Base-by-base conservation (phyloP, 2,329 filamentous ascomycete species). In the Chrysoporthe cubensis region DNA sequence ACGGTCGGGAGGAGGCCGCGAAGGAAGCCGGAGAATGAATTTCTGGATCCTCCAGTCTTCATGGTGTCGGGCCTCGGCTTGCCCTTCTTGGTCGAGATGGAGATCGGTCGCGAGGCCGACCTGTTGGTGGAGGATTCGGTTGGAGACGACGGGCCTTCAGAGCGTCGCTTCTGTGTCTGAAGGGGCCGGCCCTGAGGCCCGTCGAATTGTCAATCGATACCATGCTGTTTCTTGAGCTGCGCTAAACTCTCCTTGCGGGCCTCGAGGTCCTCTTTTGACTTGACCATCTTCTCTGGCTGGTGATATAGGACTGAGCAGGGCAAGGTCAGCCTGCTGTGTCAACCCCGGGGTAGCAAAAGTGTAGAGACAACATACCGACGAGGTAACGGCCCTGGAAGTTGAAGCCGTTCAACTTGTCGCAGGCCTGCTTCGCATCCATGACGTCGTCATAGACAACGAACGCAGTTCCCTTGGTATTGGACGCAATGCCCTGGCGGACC, bases 381-480 rank as follows among this genome's bases (percentile, higher is more conserved):
- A 99, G 92, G 83, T 99, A 99, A 80, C 96, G 92, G 84, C 95
- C 97, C 85, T 99, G 96, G 82, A 99, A 99, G 85, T 99, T 99
- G 90, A 97, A 99, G 79, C 96, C 96, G 86, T 99, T 99, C 80
- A 99, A 87, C 85, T 98, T 97, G 86, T 99, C 96, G 87, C 96
- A 98, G 78, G 96, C 96, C 83, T 94, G 91, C 85, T 99, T 99
- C 74, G 96, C 94, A 86, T 99, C 96, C 88, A 96, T 92, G 74
- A 98, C 95, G 87, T 99, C 96, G 83, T 98, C 96, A 86, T 97
- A 99, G 82, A 99, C 96, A 75, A 99, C 96, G 82, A 97, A 99
- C 74, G 95, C 96, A 65, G 96, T 99, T 79, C 96, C 96, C 83
- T 98, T 99, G 77, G 96, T 97, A 81, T 96, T 95, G 83, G 90